Evolutionary conservation across 805 yeast genomes (phyloP), one percentile per base, ranked within the genome.

Genomic region (Ogataea minuta): DNA sequence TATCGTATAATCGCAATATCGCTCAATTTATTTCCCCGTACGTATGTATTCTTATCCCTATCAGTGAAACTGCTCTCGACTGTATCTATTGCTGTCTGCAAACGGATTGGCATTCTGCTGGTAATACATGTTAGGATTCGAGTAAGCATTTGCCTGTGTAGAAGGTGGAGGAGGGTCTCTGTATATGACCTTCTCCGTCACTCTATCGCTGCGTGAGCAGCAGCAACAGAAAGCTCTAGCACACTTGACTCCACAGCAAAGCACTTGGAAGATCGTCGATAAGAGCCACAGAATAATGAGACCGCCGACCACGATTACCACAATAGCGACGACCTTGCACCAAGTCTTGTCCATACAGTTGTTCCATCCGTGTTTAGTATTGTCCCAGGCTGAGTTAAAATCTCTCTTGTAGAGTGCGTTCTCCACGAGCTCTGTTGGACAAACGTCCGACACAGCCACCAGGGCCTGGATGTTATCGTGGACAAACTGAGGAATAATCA

Each of bases 301-400:
- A 0, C 57, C 67, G 0, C 80, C 91, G 9, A 86, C 53, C 0
- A 67, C 76, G 3, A 84, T 81, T 3, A 84, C 82, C 10, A 84
- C 85, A 30, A 85, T 84, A 4, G 85, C 90, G 14, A 82, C 75
- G 41, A 84, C 76, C 55, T 85, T 86, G 62, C 95, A 86, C 32
- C 79, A 69, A 31, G 64, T 79, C 59, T 84, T 82, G 54, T 72
- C 82, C 91, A 84, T 84, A 62, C 95, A 86, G 2, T 85, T 75
- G 54, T 81, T 77, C 93, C 95, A 85, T 3, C 50, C 49, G 13
- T 31, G 28, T 27, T 52, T 51, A 3, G 45, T 45, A 9, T 46
- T 40, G 24, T 40, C 16, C 26, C 43, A 23, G 11, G 38, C 16
- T 3, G 14, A 21, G 24, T 19, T 15, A 11, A 43, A 13, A 32